Evolutionary conservation across 2,329 filamentous ascomycete genomes (phyloP), one percentile per base, ranked within the genome.

Genomic region (Penicillium sp.): DNA sequence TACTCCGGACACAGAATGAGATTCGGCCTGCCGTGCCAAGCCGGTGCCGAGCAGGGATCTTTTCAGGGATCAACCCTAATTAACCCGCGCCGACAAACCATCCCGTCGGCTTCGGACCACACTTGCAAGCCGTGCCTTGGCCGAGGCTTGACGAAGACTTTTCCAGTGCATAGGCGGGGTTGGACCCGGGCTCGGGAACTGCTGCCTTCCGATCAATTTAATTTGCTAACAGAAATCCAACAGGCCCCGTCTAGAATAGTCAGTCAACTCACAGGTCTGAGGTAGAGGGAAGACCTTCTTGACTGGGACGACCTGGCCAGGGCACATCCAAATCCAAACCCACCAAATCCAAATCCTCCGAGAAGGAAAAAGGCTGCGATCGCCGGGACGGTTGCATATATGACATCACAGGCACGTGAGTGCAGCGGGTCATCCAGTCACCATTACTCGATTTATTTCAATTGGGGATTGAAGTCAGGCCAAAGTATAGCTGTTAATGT

Each of bases 11-110:
- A 29, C 17, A 2, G 15, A 48, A 23, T 20, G 12, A 48, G 24
- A 34, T 23, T 36, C 21, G 29, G 21, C 23, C 46, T 41, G 27
- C 45, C 46, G 46, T 36, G 48, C 41, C 41, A 50, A 45, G 41
- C 27, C 41, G 36, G 36, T n/a, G 46, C 23, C 32, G 32, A 39
- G 13, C 24, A 29, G 24, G 39, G 26, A 7, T 21, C 8, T 42
- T 18, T 42, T 42, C 47, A 40, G 42, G 49, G 42, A 51, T 46
- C 42, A 46, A 30, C 43, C 49, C 46, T 42, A 36, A 51, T 46
- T 34, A 46, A 30, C 43, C 49, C 46, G 46, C 26, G 26, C 30
- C 33, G 27, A 51, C 49, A 32, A 51, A 42, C 49, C 43, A 51
- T 29, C 30, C 36, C 34, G 12, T 51, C 49, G 49, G 49, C 42